Percentiles rank a stretch among this genome's conserved stretches.
Evolutionary conservation across 2,329 filamentous ascomycete species (phyloP).

Genomic region (Penicillium brevicompactum): DNA sequence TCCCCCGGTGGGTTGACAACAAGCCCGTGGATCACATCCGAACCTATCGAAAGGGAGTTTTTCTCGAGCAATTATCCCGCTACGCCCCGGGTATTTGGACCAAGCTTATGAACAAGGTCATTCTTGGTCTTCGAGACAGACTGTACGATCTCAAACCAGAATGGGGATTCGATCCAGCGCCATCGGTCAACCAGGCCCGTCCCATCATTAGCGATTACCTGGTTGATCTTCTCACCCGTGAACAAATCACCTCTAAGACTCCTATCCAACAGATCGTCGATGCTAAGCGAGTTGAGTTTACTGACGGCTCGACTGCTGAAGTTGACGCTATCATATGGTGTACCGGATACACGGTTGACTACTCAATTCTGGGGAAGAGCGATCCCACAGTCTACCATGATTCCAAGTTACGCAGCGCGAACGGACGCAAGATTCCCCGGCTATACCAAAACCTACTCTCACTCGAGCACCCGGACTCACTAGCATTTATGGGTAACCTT

Average conservation of each 20-base stretch:
- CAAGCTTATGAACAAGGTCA: slow-evolving; percentile 11
- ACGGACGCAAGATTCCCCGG: slow-evolving; percentile 17
- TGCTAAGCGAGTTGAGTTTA: not conserved
- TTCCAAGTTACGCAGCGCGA: slow-evolving; percentile 2
- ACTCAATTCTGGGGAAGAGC: slow-evolving; percentile 25
- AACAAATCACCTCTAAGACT: not conserved
- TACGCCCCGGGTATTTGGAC: slow-evolving; percentile 21
- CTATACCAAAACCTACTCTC: slow-evolving; percentile 39
- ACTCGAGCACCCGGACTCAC: slow-evolving; percentile 27
- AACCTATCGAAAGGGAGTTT: not conserved
- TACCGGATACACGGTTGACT: slow-evolving; percentile 38
- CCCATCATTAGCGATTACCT: slow-evolving; percentile 8
- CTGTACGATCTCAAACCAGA: not conserved
- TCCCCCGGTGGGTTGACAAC: slow-evolving; percentile 20
- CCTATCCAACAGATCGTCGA: not conserved
- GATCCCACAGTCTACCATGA: slow-evolving; percentile 25
- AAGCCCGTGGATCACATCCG: slow-evolving; percentile 16
- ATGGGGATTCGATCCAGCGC: not conserved
- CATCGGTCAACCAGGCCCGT: slow-evolving; percentile 3
- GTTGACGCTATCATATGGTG: slow-evolving; percentile 40
- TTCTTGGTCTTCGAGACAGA: not conserved
- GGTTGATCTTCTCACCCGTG: not conserved
- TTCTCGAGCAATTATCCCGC: not conserved
- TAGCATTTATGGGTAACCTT: slow-evolving; percentile 34
- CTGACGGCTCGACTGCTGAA: slow-evolving; percentile 32